Percentiles rank a stretch among this genome's conserved stretches.
Conservation (phyloP, 495 filamentous ascomycete species). For the Hyphodiscus hymeniophilus region DNA sequence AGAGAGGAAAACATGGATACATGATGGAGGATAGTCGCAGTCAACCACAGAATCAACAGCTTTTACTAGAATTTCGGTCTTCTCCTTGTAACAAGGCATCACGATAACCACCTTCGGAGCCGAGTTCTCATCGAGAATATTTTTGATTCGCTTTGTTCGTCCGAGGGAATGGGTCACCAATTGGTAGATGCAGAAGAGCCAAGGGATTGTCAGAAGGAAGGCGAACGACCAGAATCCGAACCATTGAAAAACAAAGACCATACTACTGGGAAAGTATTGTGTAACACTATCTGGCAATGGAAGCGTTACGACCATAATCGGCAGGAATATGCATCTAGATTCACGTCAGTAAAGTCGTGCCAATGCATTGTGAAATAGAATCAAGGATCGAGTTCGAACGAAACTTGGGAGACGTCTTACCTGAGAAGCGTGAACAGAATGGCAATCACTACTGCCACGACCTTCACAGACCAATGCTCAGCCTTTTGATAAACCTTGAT, state of each 20-base stretch:
- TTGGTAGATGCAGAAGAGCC: slow-evolving; percentile 88
- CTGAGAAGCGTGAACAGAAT: slow-evolving; percentile 64
- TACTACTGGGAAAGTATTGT: slow-evolving; percentile 53
- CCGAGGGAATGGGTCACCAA: slow-evolving; percentile 81
- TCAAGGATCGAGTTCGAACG: no score
- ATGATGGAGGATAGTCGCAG: slow-evolving; percentile 88
- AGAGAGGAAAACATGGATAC: slow-evolving; percentile 93
- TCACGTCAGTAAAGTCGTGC: neutral
- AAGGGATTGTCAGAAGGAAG: slow-evolving; percentile 73
- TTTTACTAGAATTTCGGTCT: slow-evolving; percentile 74
- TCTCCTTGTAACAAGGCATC: slow-evolving; percentile 96
- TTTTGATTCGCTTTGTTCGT: slow-evolving; percentile 70
- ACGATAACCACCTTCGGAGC: slow-evolving; percentile 95
- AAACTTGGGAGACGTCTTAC: slow-evolving; percentile 35
- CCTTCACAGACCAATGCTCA: slow-evolving; percentile 70
- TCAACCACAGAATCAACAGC: slow-evolving; percentile 90
- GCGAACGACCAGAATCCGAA: slow-evolving; percentile 97
- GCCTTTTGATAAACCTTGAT: slow-evolving; percentile 85
- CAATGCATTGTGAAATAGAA: neutral
- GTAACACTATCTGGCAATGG: slow-evolving; percentile 69
- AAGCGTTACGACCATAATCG: slow-evolving; percentile 90
- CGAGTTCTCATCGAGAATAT: slow-evolving; percentile 71
- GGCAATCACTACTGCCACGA: slow-evolving; percentile 70
- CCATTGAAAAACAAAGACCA: slow-evolving; percentile 77
- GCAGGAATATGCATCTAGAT: slow-evolving; percentile 72